A percentile compares a stretch with the other conserved stretches of the same genome.
Evolutionary conservation across 2,329 filamentous ascomycete genomes (phyloP).

Genomic region (Chrysoporthe cubensis): DNA sequence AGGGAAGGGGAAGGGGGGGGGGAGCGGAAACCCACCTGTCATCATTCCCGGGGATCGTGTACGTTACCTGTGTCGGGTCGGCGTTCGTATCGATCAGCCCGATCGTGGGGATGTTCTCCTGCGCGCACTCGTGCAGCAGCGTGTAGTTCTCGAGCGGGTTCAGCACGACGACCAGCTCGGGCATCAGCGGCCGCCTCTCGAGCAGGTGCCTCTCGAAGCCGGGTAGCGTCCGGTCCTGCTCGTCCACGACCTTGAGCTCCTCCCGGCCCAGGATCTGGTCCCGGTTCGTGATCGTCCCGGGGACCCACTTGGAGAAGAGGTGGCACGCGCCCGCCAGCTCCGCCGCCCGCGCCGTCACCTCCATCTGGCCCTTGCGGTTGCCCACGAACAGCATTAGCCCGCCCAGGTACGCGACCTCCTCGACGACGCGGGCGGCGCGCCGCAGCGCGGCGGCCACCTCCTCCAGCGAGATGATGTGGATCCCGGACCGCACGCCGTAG

Average conservation of each 20-base stretch:
- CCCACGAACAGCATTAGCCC: slow-evolving; percentile 91
- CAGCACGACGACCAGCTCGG: slow-evolving; percentile 88
- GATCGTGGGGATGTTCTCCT: slow-evolving; percentile 89
- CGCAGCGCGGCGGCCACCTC: slow-evolving; percentile 85
- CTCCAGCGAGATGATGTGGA: slow-evolving; percentile 94
- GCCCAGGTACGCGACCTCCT: slow-evolving; percentile 80
- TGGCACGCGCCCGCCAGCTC: slow-evolving; percentile 79
- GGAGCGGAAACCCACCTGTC: slow-evolving; percentile 68
- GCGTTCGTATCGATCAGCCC: slow-evolving; percentile 93
- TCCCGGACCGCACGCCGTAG: slow-evolving; percentile 82
- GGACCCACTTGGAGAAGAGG: slow-evolving; percentile 90
- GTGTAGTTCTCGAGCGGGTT: slow-evolving; percentile 94
- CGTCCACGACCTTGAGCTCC: slow-evolving; percentile 75
- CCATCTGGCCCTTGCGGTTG: slow-evolving; percentile 79
- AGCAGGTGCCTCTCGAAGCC: slow-evolving; percentile 70
- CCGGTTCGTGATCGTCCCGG: slow-evolving; percentile 89
- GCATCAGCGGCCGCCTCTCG: slow-evolving; percentile 70
- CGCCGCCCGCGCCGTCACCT: slow-evolving; percentile 80
- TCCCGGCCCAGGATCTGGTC: slow-evolving; percentile 81
- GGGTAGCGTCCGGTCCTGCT: slow-evolving; percentile 62
- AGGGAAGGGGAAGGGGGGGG: background rate
- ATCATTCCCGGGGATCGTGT: slow-evolving; percentile 95
- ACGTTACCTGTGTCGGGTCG: slow-evolving; percentile 92
- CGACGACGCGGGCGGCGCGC: slow-evolving; percentile 90
- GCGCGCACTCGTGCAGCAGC: slow-evolving; percentile 85